A percentile compares a stretch with the other conserved stretches of the same genome.
phyloP scores from a whole-genome alignment of 495 filamentous ascomycete genomes.

The Pseudomonodictys pantanalensis region DNA sequence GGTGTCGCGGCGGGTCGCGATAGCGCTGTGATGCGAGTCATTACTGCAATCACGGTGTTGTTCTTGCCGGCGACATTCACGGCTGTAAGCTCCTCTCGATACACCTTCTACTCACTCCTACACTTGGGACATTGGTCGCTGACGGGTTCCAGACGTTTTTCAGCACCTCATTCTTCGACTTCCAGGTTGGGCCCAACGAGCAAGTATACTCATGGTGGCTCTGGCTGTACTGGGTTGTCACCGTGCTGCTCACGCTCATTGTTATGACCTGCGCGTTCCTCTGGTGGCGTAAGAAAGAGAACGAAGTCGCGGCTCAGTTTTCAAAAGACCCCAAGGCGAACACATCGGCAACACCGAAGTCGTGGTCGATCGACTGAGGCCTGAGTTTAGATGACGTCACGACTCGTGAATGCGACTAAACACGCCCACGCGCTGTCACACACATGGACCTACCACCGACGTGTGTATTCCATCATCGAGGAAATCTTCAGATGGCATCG shows the following conservation, averaged over 20 bases:
- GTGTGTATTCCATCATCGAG: no score
- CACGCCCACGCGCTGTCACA: no score
- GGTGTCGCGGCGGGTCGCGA: constrained; percentile 5
- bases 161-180: constrained; percentile 18
- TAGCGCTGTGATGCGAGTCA: constrained; percentile 22
- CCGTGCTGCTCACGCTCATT: constrained; percentile 1
- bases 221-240: constrained; percentile 20
- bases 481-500: no score
- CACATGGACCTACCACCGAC: no score
- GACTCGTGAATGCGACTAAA: no score
- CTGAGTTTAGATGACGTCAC: no score
- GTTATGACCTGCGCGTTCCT: not conserved
- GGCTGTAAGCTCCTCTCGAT: constrained; percentile 1
- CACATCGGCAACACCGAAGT: no score
- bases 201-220: constrained; percentile 19
- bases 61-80: constrained; percentile 15
- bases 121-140: not conserved
- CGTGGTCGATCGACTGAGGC: no score
- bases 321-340: no score
- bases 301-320: not conserved
- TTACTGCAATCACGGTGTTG: constrained; percentile 16
- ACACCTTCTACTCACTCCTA: no score
- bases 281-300: constrained; percentile 13
- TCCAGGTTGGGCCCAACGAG: constrained; percentile 1
- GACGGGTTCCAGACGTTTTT: constrained; percentile 12